Evolutionary conservation across 495 filamentous ascomycete genomes (phyloP).

Genomic region (Neurospora cerealis): DNA sequence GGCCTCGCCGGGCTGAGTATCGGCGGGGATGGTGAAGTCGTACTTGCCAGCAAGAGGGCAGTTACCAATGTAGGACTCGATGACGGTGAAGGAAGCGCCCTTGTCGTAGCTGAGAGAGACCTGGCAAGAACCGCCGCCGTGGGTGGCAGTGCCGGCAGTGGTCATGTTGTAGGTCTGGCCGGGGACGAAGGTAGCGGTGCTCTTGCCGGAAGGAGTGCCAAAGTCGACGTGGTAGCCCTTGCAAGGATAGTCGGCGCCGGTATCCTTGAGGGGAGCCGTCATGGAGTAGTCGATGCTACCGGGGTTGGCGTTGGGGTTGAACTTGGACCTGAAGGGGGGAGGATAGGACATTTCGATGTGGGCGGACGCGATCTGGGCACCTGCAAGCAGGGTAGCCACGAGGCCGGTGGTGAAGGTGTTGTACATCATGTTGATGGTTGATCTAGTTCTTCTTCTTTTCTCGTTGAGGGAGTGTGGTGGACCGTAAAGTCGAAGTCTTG

Average conservation of each 20-base stretch:
- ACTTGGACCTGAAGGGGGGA: slow-evolving; percentile 42
- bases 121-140: slow-evolving; percentile 60
- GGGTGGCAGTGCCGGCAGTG: slow-evolving; percentile 45
- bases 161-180: slow-evolving; percentile 49
- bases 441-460: neutral
- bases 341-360: slow-evolving; percentile 54
- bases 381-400: slow-evolving; percentile 19
- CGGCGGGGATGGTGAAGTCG: slow-evolving; percentile 53
- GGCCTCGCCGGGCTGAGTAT: slow-evolving; percentile 47
- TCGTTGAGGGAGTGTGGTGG: neutral
- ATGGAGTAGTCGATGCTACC: slow-evolving; percentile 45
- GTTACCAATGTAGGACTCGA: slow-evolving; percentile 53
- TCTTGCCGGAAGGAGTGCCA: slow-evolving; percentile 31
- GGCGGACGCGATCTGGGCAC: slow-evolving; percentile 32
- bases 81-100: slow-evolving; percentile 50
- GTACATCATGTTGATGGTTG: slow-evolving; percentile 26
- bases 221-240: slow-evolving; percentile 54
- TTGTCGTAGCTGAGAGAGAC: slow-evolving; percentile 52
- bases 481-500: neutral
- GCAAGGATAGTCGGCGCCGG: slow-evolving; percentile 51
- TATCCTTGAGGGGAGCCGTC: slow-evolving; percentile 40
- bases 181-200: slow-evolving; percentile 42
- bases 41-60: slow-evolving; percentile 47
- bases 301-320: slow-evolving; percentile 36
- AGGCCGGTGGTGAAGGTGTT: slow-evolving; percentile 18